Base-by-base conservation (phyloP, 1,139 yeast species). In the Sugiyamaella castrensis region DNA sequence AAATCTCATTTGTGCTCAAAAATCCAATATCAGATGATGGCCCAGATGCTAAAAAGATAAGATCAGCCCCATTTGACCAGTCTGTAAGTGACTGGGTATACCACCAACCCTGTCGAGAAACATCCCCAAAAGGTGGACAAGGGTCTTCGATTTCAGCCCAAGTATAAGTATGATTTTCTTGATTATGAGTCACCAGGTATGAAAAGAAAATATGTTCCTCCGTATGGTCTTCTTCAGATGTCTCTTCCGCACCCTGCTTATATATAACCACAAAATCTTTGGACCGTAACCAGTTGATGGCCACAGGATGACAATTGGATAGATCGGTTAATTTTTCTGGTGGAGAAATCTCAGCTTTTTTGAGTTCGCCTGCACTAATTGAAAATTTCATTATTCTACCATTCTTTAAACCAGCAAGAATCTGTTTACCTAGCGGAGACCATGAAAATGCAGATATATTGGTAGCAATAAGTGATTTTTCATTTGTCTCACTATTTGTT, bases 21-120 rank as follows among this genome's bases (percentile, higher is more conserved):
- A 82, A 58, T 0, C 81, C 68, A 8, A 84, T 62, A 50, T 85
- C 92, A 2, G 84, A 75, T 0, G 92, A 80, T 31, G 79, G 73
- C 0, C 89, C 79, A 1, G 84, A 77, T 0, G 85, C 77, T 1
- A 83, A 55, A 16, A 84, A 65, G 30, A 71, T 57, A 1, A 79
- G 47, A 11, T 58, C 52, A 7, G 54, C 59, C 48, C 64, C 54
- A 33, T 68, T 53, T 9, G 74, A 64, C 80, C 91, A 79, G 31
- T 72, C 63, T 29, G 65, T 57, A 13, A 86, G 60, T 0, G 59
- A 49, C 2, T 69, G 65, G 1, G 72, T 56, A 57, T 83, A 84
- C 60, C 77, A 76, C 9, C 74, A 65, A 1, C 80, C 74, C 36
- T 63, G 62, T 56, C 92, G 70, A 40, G 73, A 70, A 0, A 73